Conservation (phyloP, 768 basidiomycete genomes). For the Macrocybe gigantea region DNA sequence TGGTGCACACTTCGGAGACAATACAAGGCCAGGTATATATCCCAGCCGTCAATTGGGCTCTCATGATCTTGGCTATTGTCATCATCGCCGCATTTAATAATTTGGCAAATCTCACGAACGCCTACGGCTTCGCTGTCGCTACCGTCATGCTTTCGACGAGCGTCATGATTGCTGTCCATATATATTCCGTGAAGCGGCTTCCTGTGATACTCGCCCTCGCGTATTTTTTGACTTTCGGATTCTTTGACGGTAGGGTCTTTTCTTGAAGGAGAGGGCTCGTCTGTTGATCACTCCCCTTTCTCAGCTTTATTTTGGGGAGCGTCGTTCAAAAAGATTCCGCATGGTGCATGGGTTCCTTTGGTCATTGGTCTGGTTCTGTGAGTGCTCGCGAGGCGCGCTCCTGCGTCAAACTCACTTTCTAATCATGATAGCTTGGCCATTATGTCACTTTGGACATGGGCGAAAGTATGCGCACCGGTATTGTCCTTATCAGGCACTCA, state of each 20-base stretch:
- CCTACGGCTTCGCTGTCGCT: constrained; percentile 59
- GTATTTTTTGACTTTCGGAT: constrained; percentile 53
- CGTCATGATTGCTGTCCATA: constrained; percentile 49
- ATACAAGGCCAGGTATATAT: constrained; percentile 65
- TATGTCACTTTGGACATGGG: constrained; percentile 68
- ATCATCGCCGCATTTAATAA: constrained; percentile 55
- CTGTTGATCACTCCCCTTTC: background rate
- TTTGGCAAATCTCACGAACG: constrained; percentile 49
- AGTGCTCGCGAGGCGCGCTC: constrained; percentile 8
- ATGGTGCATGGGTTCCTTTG: constrained; percentile 66
- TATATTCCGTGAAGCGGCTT: constrained; percentile 47
- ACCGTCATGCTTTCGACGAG: constrained; percentile 64
- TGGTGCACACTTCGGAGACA: constrained; percentile 55
- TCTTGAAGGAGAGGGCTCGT: background rate
- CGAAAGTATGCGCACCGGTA: constrained; percentile 29
- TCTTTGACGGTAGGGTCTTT: constrained; percentile 47
- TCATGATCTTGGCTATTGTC: constrained; percentile 48
- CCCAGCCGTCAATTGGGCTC: constrained; percentile 53
- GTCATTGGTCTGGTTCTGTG: constrained; percentile 48
- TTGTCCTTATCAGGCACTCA: background rate
- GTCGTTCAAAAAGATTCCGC: constrained; percentile 51
- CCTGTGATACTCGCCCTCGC: constrained; percentile 34
- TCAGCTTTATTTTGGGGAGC: constrained; percentile 59
- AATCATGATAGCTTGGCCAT: constrained; percentile 23
- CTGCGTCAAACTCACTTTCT: background rate